Evolutionary conservation across 305 asterid species (phyloP).

Genomic region (Solanum aculeatissimum): DNA sequence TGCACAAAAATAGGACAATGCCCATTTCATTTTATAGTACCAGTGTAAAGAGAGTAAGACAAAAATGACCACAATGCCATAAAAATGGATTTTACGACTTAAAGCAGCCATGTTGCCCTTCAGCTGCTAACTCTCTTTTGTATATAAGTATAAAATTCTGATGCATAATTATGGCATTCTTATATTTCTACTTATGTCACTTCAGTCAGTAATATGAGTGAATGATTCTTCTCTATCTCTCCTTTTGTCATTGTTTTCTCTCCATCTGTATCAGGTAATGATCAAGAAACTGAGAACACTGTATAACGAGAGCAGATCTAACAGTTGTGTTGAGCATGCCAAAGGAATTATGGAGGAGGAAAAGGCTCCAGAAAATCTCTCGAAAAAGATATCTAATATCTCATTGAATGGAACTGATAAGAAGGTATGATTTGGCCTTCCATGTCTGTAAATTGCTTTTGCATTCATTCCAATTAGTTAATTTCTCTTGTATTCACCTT

Average conservation of each 20-base stretch:
- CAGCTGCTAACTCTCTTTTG: neutral
- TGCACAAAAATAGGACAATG: too few species aligned
- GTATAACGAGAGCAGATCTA: constrained; percentile 60
- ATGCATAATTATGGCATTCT: neutral
- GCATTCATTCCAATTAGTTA: neutral
- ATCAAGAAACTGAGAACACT: constrained; percentile 63
- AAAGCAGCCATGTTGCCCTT: neutral
- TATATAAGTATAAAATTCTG: neutral
- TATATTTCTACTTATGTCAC: neutral
- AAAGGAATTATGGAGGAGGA: constrained; percentile 82
- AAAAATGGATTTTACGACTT: neutral
- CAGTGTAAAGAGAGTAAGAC: neutral
- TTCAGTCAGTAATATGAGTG: neutral
- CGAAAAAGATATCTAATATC: constrained; percentile 54
- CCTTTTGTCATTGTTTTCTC: neutral
- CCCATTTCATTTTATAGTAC: too few species aligned
- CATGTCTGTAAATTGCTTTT: neutral
- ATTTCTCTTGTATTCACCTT: neutral
- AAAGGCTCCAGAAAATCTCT: constrained; percentile 81
- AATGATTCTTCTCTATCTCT: neutral
- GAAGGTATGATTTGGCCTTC: constrained; percentile 37
- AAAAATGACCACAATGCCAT: neutral
- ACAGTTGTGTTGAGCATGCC: constrained; percentile 90
- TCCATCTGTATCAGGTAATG: constrained; percentile 33
- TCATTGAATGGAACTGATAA: constrained; percentile 63